Base-by-base conservation (phyloP, 345 rosid species). In the Gossypioides kirkii region DNA sequence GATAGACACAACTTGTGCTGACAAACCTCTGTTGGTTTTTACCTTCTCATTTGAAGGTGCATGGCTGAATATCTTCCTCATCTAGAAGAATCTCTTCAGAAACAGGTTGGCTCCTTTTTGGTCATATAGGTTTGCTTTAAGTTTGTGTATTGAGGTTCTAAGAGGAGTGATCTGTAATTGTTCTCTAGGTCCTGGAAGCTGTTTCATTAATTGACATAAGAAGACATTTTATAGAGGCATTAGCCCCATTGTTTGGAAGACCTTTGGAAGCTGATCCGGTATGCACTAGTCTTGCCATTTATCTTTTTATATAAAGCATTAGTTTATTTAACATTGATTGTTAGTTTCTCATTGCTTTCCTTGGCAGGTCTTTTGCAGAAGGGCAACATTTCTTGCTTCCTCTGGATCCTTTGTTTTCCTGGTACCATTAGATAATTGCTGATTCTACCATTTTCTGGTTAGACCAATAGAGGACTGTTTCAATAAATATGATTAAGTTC, bases 31-130 rank as follows among this genome's bases (percentile, higher is more conserved):
- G 6, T 58, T 59, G 66, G 45, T 45, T 69, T 77, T 65, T 41
- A 20, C 72, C 28, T n/a, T 77, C 75, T 73, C 73, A 77, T 42
- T 45, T 71, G 50, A 77, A 95, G 99, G 98, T 95, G 98, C 81
- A 83, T 95, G 90, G 99, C 99, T 66, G 99, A 95, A 83, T 95
- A 92, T 87, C 98, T 95, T 80, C 99, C 99, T 11, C 89, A 87
- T 82, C 90, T 92, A 5, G 99, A 95, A 82, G 91, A 91, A 83
- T 81, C 84, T 32, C 89, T 95, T 75, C 87, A 83, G 81, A 88
- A 88, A 80, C 98, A 87, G 91, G 98, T 92, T 16, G 60, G 87
- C 79, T 82, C 26, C 41, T 42, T 69, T 63, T 36, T 50, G 67
- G 49, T 71, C 22, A 9, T 54, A 46, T 46, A 53, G 42, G 64